Base-by-base conservation (phyloP, 1,284 basidiomycete species). In the Agaricales sp. region DNA sequence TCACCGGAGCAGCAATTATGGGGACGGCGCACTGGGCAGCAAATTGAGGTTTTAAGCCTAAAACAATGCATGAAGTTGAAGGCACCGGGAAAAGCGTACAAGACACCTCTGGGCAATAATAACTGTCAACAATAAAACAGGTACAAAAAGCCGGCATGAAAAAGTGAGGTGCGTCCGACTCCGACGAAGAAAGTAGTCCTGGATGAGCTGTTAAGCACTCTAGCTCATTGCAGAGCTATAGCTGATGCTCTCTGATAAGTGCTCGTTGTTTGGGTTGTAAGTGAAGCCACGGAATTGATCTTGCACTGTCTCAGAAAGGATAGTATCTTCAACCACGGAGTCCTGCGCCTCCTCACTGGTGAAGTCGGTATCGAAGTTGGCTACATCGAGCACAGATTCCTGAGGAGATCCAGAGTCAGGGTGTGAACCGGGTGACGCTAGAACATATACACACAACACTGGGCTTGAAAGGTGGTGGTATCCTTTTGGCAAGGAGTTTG, bases 401-500 rank as follows among this genome's bases (percentile, higher is more conserved):
- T 85, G 49, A 41, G 18, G 14, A 41, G n/a, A 11, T n/a, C 16
- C 8, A 6, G 6, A 41, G 39, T 41, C 39, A 41, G 16, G 8
- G 30, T n/a, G n/a, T n/a, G n/a, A 19, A 19, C 3, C 4, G 23
- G 43, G 19, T 14, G 26, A 20, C 6, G 6, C 14, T 30, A 20
- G 14, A 11, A 19, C 47, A 38, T 41, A 24, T 43, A 73, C 86
- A 63, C 66, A 89, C 88, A 53, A 99, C 95, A 55, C 87, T 90
- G 2, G 96, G 96, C 69, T 99, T 99, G 76, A 98, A 99, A 2
- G 93, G 90, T 4, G 96, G 94, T 58, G 93, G 92, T 49, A 97
- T 95, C 74, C 97, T 95, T 74, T 97, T 99, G 37, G 85, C 82
- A 48, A 96, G 68, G 20, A 99, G 70, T 54, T 85, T 88, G 49